Percentiles rank a stretch among this genome's conserved stretches.
These are phyloP conservation scores for Phaffia rhodozyma DNA, from an alignment of 1,284 basidiomycete species.

Conservation along the genomic window DNA sequence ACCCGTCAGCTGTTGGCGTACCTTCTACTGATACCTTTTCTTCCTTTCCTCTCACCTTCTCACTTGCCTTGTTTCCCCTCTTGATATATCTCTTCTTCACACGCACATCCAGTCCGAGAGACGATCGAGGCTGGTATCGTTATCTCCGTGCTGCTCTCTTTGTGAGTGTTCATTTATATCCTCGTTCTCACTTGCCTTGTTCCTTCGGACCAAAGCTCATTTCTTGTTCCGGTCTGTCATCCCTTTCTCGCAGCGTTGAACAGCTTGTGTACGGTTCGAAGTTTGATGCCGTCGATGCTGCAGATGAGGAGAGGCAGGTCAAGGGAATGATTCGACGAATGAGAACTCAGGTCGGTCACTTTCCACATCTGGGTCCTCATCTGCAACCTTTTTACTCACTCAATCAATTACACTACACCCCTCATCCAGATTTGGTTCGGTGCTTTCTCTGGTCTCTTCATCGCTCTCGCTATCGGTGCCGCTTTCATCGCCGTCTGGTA, in stretches of 20 bases:
- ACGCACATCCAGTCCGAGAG: background rate
- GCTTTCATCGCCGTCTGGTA: constrained; percentile 26
- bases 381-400: background rate
- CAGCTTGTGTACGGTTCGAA: constrained; percentile 26
- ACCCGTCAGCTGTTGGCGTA: too few species aligned
- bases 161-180: constrained; percentile 17
- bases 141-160: constrained; percentile 33
- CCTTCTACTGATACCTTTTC: too few species aligned
- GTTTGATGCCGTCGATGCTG: constrained; percentile 1
- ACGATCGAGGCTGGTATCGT: constrained; percentile 14
- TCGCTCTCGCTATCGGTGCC: constrained; percentile 33
- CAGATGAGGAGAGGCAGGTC: constrained; percentile 20
- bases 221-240: background rate
- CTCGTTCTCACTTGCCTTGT: background rate
- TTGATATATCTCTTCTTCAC: constrained; percentile 1
- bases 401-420: background rate
- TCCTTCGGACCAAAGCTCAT: background rate
- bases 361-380: background rate
- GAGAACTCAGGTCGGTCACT: constrained; percentile 25
- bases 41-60: background rate
- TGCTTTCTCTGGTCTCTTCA: constrained; percentile 44
- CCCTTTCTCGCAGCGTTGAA: constrained; percentile 25
- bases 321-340: constrained; percentile 32
- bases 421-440: constrained; percentile 55
- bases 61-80: background rate